Base-by-base conservation (phyloP, 1,284 basidiomycete species). In the Naganishia albida region DNA sequence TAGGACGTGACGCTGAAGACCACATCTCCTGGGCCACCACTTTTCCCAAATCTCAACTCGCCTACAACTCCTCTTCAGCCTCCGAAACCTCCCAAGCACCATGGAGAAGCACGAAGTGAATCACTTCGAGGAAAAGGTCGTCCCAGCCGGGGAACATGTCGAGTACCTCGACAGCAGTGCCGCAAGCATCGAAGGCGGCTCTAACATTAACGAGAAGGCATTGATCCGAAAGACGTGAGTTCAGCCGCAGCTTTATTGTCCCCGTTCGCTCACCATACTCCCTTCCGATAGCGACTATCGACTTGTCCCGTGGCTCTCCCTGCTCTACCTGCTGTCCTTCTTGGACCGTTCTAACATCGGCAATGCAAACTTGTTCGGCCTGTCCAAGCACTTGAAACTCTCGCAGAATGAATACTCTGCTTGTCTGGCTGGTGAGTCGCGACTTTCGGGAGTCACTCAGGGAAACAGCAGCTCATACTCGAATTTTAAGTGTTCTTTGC, bases 301-400 rank as follows among this genome's bases (percentile, higher is more conserved):
- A 53, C 57, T 74, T 39, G 70, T 75, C 7, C 72, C 73, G 12
- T 72, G 71, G 70, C 70, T 75, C 1, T 63, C 72, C 2, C 82
- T 91, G 66, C 77, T 91, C 67, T 91, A 90, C 76, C 81, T 88
- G 15, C 76, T 88, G 50, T 87, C 86, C 69, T 89, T 88, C 75
- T 76, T 88, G 70, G 90, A 91, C 77, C 51, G 50, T 18, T 87
- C 88, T 46, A 89, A 87, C 71, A 88, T 91, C 70, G 90, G 89
- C 74, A 91, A 91, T 76, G 86, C 87, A 26, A 85, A 85, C 79
- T 85, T 88, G 26, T 72, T 71, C 70, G 67, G 80, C 10, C 67
- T 72, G 43, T 66, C 72, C 34, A 48, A 51, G 40, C 49, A 69
- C 57, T 64, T 72, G 25, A 39, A 64, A 28, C 75, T 81, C 8